phyloP scores from a whole-genome alignment of 208 protist species.

The Novymonas esmeraldas region DNA sequence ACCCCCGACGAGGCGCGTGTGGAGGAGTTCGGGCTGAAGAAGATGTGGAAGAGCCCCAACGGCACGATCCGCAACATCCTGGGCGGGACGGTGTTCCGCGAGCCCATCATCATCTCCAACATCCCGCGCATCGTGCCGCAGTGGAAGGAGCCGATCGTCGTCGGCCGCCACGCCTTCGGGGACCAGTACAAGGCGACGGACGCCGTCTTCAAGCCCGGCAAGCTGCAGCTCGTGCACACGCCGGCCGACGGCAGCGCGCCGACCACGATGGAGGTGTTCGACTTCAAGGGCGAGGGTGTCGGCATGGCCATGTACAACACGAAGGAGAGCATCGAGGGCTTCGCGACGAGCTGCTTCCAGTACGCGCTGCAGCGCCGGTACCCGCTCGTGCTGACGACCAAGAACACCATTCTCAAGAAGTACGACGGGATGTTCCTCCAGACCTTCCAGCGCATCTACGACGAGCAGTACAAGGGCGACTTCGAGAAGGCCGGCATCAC shows the following conservation, averaged over 20 bases:
- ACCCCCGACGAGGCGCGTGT: conserved; percentile 97
- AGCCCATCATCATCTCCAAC: conserved; percentile 97
- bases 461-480: conserved; percentile 83
- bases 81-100: conserved; percentile 97
- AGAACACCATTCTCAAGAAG: conserved; percentile 98
- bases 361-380: conserved; percentile 92
- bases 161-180: conserved; percentile 96
- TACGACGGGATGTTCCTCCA: conserved; percentile 98
- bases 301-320: conserved; percentile 98
- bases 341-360: conserved; percentile 95
- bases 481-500: conserved; percentile 89
- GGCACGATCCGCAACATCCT: conserved; percentile 99
- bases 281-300: conserved; percentile 89
- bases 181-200: conserved; percentile 98
- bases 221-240: conserved; percentile 93
- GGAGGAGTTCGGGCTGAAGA: conserved; percentile 96
- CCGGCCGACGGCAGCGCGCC: conserved; percentile 77
- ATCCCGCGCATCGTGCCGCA: conserved; percentile 91
- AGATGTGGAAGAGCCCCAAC: conserved; percentile 99
- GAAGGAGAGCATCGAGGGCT: conserved; percentile 95
- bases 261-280: conserved; percentile 81
- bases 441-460: conserved; percentile 96
- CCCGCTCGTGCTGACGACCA: conserved; percentile 95
- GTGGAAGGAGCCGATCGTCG: conserved; percentile 96
- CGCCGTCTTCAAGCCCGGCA: conserved; percentile 84